Evolutionary conservation across 208 protist genomes (phyloP).

Genomic region (Jaenimonas drosophilae): DNA sequence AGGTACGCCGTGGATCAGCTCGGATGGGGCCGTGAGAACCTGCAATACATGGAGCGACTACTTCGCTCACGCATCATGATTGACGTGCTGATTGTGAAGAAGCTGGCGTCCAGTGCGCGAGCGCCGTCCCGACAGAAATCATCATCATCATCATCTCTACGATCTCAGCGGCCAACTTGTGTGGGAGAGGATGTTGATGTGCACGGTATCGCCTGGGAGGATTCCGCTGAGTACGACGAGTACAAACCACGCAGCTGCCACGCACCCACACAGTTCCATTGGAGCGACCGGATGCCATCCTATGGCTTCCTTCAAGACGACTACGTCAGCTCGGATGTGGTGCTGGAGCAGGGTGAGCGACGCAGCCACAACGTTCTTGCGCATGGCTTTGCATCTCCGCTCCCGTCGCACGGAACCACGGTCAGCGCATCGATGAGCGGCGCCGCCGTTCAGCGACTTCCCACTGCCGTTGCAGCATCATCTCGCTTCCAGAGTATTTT

Average conservation of each 20-base stretch:
- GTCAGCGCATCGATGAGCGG: background rate
- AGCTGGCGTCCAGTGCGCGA: no score
- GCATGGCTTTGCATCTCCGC: no score
- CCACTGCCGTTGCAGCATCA: slow-evolving; percentile 8
- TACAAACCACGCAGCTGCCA: slow-evolving; percentile 41
- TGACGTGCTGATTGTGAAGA: no score
- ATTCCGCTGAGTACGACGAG: slow-evolving; percentile 77
- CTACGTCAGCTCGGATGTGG: slow-evolving; percentile 19
- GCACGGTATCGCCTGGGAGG: slow-evolving; percentile 56
- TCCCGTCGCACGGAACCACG: no score
- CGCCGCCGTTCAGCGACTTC: slow-evolving; percentile 3
- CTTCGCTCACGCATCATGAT: no score
- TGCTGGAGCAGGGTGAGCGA: background rate
- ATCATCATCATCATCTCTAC: no score
- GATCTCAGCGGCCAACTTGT: no score
- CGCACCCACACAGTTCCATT: slow-evolving; percentile 39
- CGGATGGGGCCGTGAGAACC: no score
- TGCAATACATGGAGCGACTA: no score
- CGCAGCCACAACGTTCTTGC: background rate
- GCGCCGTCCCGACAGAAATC: no score
- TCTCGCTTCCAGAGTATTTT: slow-evolving; percentile 38
- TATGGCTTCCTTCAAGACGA: slow-evolving; percentile 69
- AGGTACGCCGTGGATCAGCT: no score
- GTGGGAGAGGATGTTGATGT: no score
- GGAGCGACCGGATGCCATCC: slow-evolving; percentile 58